Base-by-base conservation (phyloP, 441 rosid species). In the Pelargonium australe region DNA sequence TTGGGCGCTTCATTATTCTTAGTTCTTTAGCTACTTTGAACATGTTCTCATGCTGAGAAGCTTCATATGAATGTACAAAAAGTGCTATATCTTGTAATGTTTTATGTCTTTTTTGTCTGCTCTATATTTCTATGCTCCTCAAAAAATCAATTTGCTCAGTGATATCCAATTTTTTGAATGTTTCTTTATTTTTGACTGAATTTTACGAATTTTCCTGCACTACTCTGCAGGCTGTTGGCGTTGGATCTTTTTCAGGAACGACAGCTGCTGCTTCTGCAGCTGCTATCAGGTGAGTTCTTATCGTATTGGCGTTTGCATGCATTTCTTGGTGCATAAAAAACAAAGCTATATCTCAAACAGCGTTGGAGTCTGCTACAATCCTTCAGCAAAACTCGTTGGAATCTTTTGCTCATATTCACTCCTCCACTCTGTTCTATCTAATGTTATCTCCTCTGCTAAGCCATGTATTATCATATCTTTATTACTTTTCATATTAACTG, bases 211-310 rank as follows among this genome's bases (percentile, higher is more conserved):
- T 69, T 23, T 14, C 60, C 6, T 69, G 67, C 64, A 6, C 65
- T 20, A 72, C 61, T 47, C 13, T 82, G 77, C 85, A 94, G 98
- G 99, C 96, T 16, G 95, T 94, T 66, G 99, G 99, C 44, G 81
- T 88, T 71, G 96, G 95, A 75, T 89, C 95, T 75, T 85, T 87
- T 84, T 84, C 96, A 5, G 97, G 97, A 70, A 84, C 90, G 25
- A 70, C 88, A 3, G 80, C 95, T 69, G 97, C 97, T 66, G 92
- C 95, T 77, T 82, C 98, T 77, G 97, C 97, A 78, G 97, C 97
- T 73, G 95, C 97, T 63, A 94, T 94, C 74, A 88, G 96, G 97
- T 91, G 75, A 71, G 11, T 65, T 28, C 7, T 53, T 19, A 14
- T 53, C 7, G 8, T 53, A 8, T 53, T 53, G 60, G 60, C 60